These are phyloP conservation scores for Misopates orontium DNA, from an alignment of 257 asterid species.

Conservation along the genomic window DNA sequence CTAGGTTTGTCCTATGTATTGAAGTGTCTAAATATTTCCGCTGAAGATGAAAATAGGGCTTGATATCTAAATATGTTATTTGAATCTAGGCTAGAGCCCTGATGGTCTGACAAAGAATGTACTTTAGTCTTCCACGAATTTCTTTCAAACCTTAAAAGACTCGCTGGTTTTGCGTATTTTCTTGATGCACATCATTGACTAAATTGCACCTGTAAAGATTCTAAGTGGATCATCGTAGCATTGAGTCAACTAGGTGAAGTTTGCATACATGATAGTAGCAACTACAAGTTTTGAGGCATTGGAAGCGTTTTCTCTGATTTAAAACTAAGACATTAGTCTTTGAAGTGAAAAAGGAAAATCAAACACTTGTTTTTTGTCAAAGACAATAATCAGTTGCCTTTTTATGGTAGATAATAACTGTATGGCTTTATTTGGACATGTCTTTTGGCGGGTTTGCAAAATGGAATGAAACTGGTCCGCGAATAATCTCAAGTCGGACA, in stretches of 20 bases:
- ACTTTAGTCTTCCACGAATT: not conserved
- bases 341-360: too few species aligned
- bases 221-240: not conserved
- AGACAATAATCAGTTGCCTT: too few species aligned
- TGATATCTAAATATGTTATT: not conserved
- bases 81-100: not conserved
- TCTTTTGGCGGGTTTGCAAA: too few species aligned
- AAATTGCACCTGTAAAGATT: not conserved
- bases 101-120: too few species aligned
- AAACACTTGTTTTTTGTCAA: too few species aligned
- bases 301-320: too few species aligned
- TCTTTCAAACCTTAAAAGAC: not conserved
- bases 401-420: too few species aligned
- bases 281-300: too few species aligned
- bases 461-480: too few species aligned
- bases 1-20: not conserved
- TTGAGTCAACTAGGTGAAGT: constrained; percentile 6
- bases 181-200: not conserved
- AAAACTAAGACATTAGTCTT: too few species aligned
- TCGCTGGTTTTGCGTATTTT: not conserved
- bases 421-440: too few species aligned
- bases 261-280: not conserved
- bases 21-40: not conserved
- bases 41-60: not conserved
- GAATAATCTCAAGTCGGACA: too few species aligned